Evolutionary conservation across 345 rosid genomes (phyloP).

Genomic region (Pelargonium nanum): DNA sequence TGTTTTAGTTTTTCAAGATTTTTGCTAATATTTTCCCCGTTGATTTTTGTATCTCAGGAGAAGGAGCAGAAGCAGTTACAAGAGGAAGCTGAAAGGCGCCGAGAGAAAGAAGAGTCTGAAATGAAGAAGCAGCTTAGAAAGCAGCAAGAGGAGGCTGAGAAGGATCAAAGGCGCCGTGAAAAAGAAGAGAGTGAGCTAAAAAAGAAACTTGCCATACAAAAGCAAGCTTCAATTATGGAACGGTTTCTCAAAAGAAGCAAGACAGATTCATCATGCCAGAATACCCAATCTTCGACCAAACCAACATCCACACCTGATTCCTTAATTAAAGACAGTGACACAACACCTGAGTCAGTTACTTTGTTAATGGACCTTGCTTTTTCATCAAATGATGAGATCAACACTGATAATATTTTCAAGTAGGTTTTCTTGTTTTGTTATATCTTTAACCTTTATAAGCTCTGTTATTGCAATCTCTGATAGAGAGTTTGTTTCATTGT

Average conservation of each 20-base stretch:
- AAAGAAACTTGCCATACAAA: constrained; percentile 46
- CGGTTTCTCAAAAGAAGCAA: constrained; percentile 62
- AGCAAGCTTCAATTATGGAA: constrained; percentile 92
- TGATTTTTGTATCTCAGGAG: constrained; percentile 34
- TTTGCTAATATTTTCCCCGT: background rate
- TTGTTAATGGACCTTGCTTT: constrained; percentile 49
- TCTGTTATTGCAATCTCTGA: constrained; percentile 6
- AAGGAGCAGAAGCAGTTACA: constrained; percentile 55
- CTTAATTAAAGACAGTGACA: constrained; percentile 19
- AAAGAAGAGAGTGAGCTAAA: constrained; percentile 68
- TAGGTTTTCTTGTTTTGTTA: constrained; percentile 17
- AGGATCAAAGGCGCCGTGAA: constrained; percentile 53
- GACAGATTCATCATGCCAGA: constrained; percentile 22
- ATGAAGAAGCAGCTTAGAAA: constrained; percentile 42
- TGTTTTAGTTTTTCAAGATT: background rate
- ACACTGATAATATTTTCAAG: constrained; percentile 46
- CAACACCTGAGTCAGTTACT: constrained; percentile 30
- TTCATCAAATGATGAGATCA: constrained; percentile 34
- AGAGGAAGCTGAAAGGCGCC: constrained; percentile 50
- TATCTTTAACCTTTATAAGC: constrained; percentile 2
- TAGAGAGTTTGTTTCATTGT: constrained; percentile 13
- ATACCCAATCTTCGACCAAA: constrained; percentile 23
- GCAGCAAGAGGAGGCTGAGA: constrained; percentile 76
- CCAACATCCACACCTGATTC: constrained; percentile 3
- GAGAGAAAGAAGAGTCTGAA: constrained; percentile 61